phyloP scores from a whole-genome alignment of 2,329 filamentous ascomycete genomes.

The Daldinia sp. region DNA sequence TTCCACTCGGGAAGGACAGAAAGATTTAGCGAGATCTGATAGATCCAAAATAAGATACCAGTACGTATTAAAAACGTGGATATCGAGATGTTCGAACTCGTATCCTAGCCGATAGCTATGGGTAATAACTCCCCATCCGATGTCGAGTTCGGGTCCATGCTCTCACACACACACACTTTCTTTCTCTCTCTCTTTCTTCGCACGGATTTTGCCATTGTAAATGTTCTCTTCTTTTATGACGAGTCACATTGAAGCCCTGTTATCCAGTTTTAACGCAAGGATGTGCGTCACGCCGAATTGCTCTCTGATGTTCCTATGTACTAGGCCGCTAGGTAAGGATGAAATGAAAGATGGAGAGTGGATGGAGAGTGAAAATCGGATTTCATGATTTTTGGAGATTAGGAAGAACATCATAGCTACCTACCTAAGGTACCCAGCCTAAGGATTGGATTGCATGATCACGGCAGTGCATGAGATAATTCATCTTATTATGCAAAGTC shows the following conservation, averaged over 20 bases:
- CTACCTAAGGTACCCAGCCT: neutral
- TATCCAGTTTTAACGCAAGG: constrained; percentile 2
- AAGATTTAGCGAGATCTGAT: neutral
- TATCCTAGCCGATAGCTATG: neutral
- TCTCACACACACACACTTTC: neutral
- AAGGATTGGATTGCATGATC: constrained; percentile 1
- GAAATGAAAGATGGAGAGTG: neutral
- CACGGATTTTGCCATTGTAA: neutral
- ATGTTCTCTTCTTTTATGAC: neutral
- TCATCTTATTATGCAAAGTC: constrained; percentile 15
- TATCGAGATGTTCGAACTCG: neutral
- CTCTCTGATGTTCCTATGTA: neutral
- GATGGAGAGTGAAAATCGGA: neutral
- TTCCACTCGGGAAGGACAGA: neutral
- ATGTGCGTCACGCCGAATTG: constrained; percentile 2
- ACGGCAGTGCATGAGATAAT: constrained; percentile 16
- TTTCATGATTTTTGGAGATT: constrained; percentile 7
- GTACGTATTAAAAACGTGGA: constrained; percentile 1
- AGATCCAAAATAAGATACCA: constrained; percentile 1
- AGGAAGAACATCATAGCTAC: neutral
- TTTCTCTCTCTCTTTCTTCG: neutral
- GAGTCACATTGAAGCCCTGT: neutral
- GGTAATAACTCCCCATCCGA: constrained; percentile 7
- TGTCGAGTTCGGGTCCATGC: constrained; percentile 1
- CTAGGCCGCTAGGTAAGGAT: too few relatives aligned